Evolutionary conservation across 1,139 yeast genomes (phyloP).

Genomic region (Protomyces pachydermus): DNA sequence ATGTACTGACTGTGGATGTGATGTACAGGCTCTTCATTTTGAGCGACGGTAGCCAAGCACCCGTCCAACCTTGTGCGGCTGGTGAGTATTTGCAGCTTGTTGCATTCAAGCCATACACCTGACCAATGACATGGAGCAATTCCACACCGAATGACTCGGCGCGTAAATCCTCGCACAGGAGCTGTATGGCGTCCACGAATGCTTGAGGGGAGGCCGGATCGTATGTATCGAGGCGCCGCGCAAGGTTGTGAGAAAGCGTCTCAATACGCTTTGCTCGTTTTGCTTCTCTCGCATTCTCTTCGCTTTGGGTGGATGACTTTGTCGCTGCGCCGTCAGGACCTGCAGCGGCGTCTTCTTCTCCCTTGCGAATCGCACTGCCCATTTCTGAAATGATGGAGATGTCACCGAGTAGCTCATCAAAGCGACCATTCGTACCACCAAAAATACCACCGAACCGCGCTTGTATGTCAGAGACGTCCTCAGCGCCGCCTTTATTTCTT

Average conservation of each 20-base stretch:
- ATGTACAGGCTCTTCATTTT: conserved; percentile 19
- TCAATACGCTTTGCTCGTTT: conserved; percentile 67
- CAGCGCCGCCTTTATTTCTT: conserved; percentile 10
- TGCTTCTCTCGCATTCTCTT: conserved; percentile 37
- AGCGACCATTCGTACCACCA: conserved; percentile 74
- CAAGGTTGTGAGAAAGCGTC: conserved; percentile 56
- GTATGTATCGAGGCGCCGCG: conserved; percentile 59
- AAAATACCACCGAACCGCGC: conserved; percentile 63
- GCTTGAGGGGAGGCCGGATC: conserved; percentile 61
- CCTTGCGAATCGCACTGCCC: conserved; percentile 61
- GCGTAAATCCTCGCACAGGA: conserved; percentile 76
- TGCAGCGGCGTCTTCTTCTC: conserved; percentile 39
- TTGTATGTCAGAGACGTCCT: conserved; percentile 22
- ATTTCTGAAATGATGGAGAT: conserved; percentile 71
- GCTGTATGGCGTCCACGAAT: conserved; percentile 64
- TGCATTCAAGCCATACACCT: conserved; percentile 49
- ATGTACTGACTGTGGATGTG: conserved; percentile 17
- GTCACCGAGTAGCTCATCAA: conserved; percentile 81
- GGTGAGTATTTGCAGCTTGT: conserved; percentile 19
- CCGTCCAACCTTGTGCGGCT: conserved; percentile 22
- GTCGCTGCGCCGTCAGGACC: conserved; percentile 46
- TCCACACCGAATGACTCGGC: conserved; percentile 90
- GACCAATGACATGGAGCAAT: conserved; percentile 77
- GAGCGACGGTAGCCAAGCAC: conserved; percentile 19
- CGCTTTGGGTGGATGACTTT: conserved; percentile 46